Conservation (phyloP, 2,329 filamentous ascomycete species). For the Fusarium redolens region DNA sequence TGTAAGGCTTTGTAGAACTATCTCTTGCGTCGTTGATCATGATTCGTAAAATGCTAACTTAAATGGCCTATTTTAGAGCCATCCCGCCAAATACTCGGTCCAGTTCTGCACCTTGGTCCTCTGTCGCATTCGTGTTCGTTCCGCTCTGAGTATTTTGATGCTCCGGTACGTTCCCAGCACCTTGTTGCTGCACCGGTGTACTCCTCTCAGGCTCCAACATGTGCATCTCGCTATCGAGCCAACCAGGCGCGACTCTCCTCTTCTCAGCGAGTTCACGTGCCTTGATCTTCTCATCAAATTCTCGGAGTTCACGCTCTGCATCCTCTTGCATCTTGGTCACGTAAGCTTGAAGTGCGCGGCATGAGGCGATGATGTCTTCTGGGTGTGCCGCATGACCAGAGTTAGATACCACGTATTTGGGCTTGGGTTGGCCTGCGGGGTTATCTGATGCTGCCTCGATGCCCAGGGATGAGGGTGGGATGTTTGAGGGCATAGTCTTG, state of each 20-base stretch:
- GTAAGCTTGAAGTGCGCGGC: constrained; percentile 80
- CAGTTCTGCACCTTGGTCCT: constrained; percentile 66
- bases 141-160: constrained; percentile 22
- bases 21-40: constrained; percentile 19
- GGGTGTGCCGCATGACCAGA: constrained; percentile 88
- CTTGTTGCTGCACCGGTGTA: constrained; percentile 47
- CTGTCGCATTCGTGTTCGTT: constrained; percentile 47
- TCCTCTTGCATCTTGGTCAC: constrained; percentile 75
- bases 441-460: constrained; percentile 52
- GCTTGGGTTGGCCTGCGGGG: constrained; percentile 58
- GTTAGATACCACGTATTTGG: constrained; percentile 79
- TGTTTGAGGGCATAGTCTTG: constrained; percentile 86
- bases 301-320: constrained; percentile 73
- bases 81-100: constrained; percentile 68
- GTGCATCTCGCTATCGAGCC: constrained; percentile 79
- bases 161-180: constrained; percentile 36
- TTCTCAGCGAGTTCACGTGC: constrained; percentile 81
- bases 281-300: constrained; percentile 75
- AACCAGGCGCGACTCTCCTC: constrained; percentile 81
- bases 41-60: constrained; percentile 13
- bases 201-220: constrained; percentile 74
- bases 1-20: background rate
- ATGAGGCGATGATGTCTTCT: constrained; percentile 85
- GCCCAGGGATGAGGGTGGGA: constrained; percentile 66
- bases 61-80: constrained; percentile 46